A percentile compares a stretch with the other conserved stretches of the same genome.
These are phyloP conservation scores for Dicorynia guianensis DNA, from an alignment of 306 rosid species.

Conservation along the genomic window DNA sequence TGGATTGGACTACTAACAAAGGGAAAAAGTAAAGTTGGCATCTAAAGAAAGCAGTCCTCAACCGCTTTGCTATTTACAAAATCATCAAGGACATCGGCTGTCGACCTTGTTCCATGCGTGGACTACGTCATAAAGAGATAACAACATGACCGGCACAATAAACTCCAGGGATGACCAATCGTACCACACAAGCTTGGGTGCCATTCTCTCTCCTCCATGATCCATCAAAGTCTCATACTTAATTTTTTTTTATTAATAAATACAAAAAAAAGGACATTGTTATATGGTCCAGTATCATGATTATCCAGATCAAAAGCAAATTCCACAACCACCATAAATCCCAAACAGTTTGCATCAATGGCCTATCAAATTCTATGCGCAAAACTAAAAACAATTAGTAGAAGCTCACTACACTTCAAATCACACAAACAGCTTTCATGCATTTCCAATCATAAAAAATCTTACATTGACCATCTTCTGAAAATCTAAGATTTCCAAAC, in stretches of 20 bases:
- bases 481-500: not conserved
- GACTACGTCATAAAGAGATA: not conserved
- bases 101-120: slow-evolving; percentile 24
- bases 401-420: slow-evolving; percentile 21
- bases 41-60: slow-evolving; percentile 15
- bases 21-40: slow-evolving; percentile 12
- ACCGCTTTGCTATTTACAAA: slow-evolving; percentile 13
- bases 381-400: slow-evolving; percentile 14
- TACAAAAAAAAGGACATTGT: not conserved
- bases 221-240: slow-evolving; percentile 15
- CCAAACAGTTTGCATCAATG: slow-evolving; percentile 1
- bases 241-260: slow-evolving; percentile 16
- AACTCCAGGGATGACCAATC: slow-evolving; percentile 2
- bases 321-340: not conserved
- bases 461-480: not conserved
- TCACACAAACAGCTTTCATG: slow-evolving; percentile 17
- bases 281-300: not conserved
- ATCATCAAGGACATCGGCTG: slow-evolving; percentile 16
- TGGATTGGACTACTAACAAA: slow-evolving; percentile 14
- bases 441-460: slow-evolving; percentile 19
- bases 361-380: slow-evolving; percentile 33
- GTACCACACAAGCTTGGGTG: slow-evolving; percentile 11
- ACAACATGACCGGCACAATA: slow-evolving; percentile 10
- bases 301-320: slow-evolving; percentile 33
- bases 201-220: slow-evolving; percentile 24